Evolutionary conservation across 495 filamentous ascomycete genomes (phyloP).

Genomic region (Aspergillus kassunensis): DNA sequence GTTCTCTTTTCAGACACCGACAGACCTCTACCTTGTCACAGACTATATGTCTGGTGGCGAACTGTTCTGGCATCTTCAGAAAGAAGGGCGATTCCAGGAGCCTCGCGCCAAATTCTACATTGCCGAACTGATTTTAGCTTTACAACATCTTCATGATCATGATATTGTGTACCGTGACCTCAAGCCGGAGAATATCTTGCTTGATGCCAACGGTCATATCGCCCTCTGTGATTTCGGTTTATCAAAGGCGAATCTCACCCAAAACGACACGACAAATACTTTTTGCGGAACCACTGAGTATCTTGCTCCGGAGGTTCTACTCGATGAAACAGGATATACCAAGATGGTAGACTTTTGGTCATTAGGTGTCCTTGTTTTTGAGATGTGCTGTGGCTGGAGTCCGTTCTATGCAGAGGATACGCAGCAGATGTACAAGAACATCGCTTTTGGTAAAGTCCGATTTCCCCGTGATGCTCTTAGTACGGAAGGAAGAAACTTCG

Average conservation of each 20-base stretch:
- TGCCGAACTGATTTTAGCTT: conserved; percentile 90
- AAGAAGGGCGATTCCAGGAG: conserved; percentile 94
- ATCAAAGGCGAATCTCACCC: conserved; percentile 93
- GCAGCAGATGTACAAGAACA: conserved; percentile 99
- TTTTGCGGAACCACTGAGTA: conserved; percentile 99
- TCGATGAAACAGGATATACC: conserved; percentile 97
- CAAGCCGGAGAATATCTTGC: conserved; percentile 80
- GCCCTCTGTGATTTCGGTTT: conserved; percentile 86
- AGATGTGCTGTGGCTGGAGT: conserved; percentile 99
- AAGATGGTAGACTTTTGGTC: conserved; percentile 99
- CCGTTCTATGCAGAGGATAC: conserved; percentile 99
- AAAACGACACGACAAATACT: conserved; percentile 96
- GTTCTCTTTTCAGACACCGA: conserved; percentile 97
- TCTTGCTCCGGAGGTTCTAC: conserved; percentile 87
- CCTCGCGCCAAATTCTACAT: conserved; percentile 98
- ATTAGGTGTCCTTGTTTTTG: conserved; percentile 92
- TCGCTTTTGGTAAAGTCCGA: conserved; percentile 95
- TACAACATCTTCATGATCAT: conserved; percentile 92
- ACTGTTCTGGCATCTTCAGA: conserved; percentile 97
- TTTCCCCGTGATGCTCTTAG: conserved; percentile 94
- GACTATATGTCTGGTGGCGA: conserved; percentile 99
- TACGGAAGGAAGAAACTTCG: conserved; percentile 92
- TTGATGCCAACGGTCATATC: conserved; percentile 83
- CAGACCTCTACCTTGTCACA: conserved; percentile 96
- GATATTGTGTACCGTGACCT: conserved; percentile 96